These are phyloP conservation scores for Clonostachys rhizophaga DNA, from an alignment of 2,329 filamentous ascomycete genomes.

Conservation along the genomic window DNA sequence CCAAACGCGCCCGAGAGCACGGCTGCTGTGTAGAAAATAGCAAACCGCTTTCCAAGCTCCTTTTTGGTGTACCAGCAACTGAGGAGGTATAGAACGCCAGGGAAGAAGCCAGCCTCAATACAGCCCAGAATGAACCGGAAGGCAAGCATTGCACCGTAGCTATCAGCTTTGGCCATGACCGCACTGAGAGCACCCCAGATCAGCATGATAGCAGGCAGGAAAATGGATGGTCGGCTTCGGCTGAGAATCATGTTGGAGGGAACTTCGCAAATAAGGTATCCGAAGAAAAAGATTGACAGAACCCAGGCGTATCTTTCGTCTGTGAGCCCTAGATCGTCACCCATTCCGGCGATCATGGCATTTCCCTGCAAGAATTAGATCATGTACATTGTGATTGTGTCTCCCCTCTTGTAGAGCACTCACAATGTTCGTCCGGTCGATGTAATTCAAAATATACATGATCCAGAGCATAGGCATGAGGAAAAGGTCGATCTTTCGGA, in stretches of 20 bases:
- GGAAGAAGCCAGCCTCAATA: slow-evolving; percentile 45
- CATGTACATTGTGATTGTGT: slow-evolving; percentile 15
- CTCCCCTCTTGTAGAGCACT: slow-evolving; percentile 20
- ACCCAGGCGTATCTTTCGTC: slow-evolving; percentile 26
- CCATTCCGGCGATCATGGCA: slow-evolving; percentile 50
- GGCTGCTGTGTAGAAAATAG: slow-evolving; percentile 50
- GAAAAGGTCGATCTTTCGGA: slow-evolving; percentile 56
- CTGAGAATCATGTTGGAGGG: slow-evolving; percentile 48
- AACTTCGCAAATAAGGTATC: slow-evolving; percentile 47
- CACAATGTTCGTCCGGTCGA: slow-evolving; percentile 11
- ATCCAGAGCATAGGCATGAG: slow-evolving; percentile 50
- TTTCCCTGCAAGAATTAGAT: slow-evolving; percentile 53
- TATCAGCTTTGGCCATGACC: slow-evolving; percentile 41
- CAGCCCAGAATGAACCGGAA: slow-evolving; percentile 41
- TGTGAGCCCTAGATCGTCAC: slow-evolving; percentile 28
- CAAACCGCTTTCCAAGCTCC: slow-evolving; percentile 50
- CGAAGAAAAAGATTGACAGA: slow-evolving; percentile 31
- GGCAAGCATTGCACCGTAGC: slow-evolving; percentile 39
- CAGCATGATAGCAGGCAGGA: slow-evolving; percentile 43
- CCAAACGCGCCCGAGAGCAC: slow-evolving; percentile 61
- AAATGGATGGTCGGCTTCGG: slow-evolving; percentile 40
- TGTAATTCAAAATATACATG: slow-evolving; percentile 8
- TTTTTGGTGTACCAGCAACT: slow-evolving; percentile 51
- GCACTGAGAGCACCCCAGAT: slow-evolving; percentile 33
- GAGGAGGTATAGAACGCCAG: slow-evolving; percentile 44